Conservation (phyloP, 2,329 filamentous ascomycete genomes). For the Arthrobotrys sinensis region DNA sequence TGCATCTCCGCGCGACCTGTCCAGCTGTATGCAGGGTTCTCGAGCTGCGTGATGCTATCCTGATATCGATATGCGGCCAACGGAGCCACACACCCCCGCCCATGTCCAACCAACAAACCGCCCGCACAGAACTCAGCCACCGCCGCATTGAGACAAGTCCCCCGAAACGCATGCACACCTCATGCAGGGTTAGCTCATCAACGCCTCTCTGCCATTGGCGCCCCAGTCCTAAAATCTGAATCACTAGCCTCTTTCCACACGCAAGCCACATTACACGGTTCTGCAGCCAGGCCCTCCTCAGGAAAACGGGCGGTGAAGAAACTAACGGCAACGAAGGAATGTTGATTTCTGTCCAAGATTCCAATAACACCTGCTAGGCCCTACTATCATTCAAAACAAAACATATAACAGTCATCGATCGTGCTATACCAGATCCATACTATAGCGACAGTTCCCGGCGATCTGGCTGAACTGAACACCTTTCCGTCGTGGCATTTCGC, state of each 20-base stretch:
- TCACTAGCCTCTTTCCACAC: conserved; percentile 46
- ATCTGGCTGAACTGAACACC: conserved; percentile 60
- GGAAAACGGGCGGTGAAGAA: conserved; percentile 23
- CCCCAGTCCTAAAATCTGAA: conserved; percentile 16
- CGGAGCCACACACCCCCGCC: conserved; percentile 3
- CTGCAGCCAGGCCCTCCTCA: conserved; percentile 26
- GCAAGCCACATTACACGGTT: conserved; percentile 48
- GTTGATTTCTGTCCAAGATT: conserved; percentile 61
- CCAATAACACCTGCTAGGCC: conserved; percentile 28
- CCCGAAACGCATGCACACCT: conserved; percentile 44
- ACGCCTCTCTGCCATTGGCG: conserved; percentile 20
- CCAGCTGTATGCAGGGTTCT: conserved; percentile 27
- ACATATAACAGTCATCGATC: conserved; percentile 15
- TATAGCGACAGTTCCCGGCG: conserved; percentile 35
- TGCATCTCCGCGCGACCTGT: conserved; percentile 19
- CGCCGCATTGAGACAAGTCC: conserved; percentile 58
- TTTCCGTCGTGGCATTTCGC: conserved; percentile 56
- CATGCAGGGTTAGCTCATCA: conserved; percentile 51
- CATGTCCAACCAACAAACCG: conserved; percentile 32
- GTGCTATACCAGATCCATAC: conserved; percentile 37
- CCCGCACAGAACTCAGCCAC: conserved; percentile 58
- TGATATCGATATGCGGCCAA: conserved; percentile 31
- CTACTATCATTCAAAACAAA: conserved; percentile 6
- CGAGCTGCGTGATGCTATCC: conserved; percentile 12
- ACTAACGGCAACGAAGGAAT: conserved; percentile 54